Conservation (phyloP, 2,329 filamentous ascomycete genomes). For the Penicillium crustosum region DNA sequence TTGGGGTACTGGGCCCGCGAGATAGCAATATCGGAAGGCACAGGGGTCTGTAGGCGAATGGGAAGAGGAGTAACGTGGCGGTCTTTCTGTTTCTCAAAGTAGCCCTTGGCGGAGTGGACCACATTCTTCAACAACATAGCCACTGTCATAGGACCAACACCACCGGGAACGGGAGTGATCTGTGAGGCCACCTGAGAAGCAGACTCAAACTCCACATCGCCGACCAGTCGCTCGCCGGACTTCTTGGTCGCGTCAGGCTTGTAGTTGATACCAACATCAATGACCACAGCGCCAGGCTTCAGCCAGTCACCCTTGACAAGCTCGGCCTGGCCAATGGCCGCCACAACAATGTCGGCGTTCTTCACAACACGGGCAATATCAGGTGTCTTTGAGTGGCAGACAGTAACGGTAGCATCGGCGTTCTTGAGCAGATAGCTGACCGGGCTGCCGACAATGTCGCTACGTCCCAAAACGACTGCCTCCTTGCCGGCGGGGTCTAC, state of each 20-base stretch:
- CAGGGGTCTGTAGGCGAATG: constrained; percentile 72
- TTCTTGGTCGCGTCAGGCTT: constrained; percentile 86
- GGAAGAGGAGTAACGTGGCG: constrained; percentile 80
- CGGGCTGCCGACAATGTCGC: constrained; percentile 95
- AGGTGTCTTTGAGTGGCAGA: constrained; percentile 87
- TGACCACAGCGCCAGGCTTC: constrained; percentile 91
- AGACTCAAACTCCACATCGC: constrained; percentile 89
- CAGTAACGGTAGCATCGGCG: constrained; percentile 92
- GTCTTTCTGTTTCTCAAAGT: constrained; percentile 79
- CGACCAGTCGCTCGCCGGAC: constrained; percentile 86
- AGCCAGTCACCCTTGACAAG: constrained; percentile 96
- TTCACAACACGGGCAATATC: constrained; percentile 73
- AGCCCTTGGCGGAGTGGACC: constrained; percentile 76
- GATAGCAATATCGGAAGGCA: constrained; percentile 94
- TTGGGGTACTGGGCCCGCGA: constrained; percentile 91
- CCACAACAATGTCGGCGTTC: constrained; percentile 83
- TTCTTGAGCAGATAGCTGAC: constrained; percentile 95
- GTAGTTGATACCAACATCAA: constrained; percentile 97
- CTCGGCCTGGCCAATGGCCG: constrained; percentile 81
- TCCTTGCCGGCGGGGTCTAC: constrained; percentile 85
- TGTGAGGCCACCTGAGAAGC: constrained; percentile 82
- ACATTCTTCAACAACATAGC: constrained; percentile 98
- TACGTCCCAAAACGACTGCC: constrained; percentile 89
- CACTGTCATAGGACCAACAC: constrained; percentile 98
- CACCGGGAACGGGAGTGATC: constrained; percentile 94